These are phyloP conservation scores for Apiospora pterosperma DNA, from an alignment of 2,329 filamentous ascomycete genomes.

Conservation along the genomic window DNA sequence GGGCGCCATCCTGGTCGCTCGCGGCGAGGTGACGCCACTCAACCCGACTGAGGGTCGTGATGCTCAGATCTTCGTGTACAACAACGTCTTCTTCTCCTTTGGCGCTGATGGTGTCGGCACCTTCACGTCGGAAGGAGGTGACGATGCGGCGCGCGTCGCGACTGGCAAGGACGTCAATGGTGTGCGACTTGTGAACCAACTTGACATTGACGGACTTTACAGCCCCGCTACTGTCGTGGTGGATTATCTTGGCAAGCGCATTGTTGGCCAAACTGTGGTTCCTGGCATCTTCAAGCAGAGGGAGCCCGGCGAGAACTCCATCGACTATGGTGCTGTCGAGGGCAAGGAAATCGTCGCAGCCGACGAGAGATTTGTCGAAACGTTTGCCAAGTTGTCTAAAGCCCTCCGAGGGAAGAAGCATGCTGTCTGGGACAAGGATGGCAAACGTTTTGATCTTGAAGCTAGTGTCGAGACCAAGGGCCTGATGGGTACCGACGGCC, in stretches of 20 bases:
- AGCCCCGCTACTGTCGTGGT: slow-evolving; percentile 95
- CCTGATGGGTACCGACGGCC: slow-evolving; percentile 90
- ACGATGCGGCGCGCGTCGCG: slow-evolving; percentile 92
- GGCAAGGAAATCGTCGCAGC: slow-evolving; percentile 93
- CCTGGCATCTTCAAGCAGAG: slow-evolving; percentile 99
- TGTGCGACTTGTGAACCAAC: slow-evolving; percentile 92
- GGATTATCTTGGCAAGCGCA: slow-evolving; percentile 94
- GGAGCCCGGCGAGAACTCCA: slow-evolving; percentile 95
- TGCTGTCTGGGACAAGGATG: slow-evolving; percentile 96
- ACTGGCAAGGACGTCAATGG: slow-evolving; percentile 96
- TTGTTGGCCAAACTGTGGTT: slow-evolving; percentile 96
- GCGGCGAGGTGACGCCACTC: slow-evolving; percentile 86
- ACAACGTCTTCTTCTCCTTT: slow-evolving; percentile 99
- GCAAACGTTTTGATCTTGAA: slow-evolving; percentile 84
- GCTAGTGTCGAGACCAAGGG: slow-evolving; percentile 98
- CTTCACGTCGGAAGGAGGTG: slow-evolving; percentile 92
- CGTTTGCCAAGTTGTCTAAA: slow-evolving; percentile 89
- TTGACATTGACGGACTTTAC: slow-evolving; percentile 92
- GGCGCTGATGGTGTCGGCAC: slow-evolving; percentile 96
- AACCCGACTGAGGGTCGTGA: slow-evolving; percentile 92
- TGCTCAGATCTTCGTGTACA: slow-evolving; percentile 98
- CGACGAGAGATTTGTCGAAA: slow-evolving; percentile 77
- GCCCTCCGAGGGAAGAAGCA: slow-evolving; percentile 90
- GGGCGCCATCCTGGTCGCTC: slow-evolving; percentile 86
- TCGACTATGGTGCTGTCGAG: slow-evolving; percentile 97